Percentiles rank a stretch among this genome's conserved stretches.
Conservation (phyloP, 805 yeast genomes). For the Wilhelminamyces savonicus region DNA sequence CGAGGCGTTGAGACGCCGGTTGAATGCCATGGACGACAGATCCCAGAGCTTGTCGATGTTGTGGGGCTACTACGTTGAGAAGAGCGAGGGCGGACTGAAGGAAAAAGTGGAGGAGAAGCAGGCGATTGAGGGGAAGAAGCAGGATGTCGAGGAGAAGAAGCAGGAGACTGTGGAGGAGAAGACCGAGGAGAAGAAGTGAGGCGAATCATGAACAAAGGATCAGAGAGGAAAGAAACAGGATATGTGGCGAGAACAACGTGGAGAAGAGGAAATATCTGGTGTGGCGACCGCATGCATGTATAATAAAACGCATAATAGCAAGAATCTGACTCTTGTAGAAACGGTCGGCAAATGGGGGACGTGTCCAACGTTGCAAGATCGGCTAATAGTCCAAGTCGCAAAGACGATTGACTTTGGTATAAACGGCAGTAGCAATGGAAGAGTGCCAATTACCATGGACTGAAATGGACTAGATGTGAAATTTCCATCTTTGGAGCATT, state of each 20-base stretch:
- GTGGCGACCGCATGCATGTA: slow-evolving; percentile 1
- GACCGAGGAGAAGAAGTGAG: slow-evolving; percentile 2
- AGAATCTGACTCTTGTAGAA: background rate
- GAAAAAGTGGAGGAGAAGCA: background rate
- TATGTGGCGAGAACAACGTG: slow-evolving; percentile 1
- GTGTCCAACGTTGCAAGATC: too few species aligned
- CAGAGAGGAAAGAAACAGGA: background rate
- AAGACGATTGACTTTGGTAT: too few species aligned
- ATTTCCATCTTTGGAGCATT: too few species aligned
- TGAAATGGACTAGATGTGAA: too few species aligned
- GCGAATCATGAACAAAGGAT: background rate
- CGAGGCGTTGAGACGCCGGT: slow-evolving; percentile 81
- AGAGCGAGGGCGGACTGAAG: background rate
- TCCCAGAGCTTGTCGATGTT: slow-evolving; percentile 22
- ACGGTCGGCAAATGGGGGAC: background rate
- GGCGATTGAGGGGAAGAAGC: too few species aligned
- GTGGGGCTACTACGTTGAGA: slow-evolving; percentile 28
- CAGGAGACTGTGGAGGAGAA: slow-evolving; percentile 6
- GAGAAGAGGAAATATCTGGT: slow-evolving; percentile 1
- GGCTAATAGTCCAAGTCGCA: too few species aligned
- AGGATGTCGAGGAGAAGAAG: too few species aligned
- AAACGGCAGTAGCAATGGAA: too few species aligned
- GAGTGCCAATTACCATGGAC: too few species aligned
- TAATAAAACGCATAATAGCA: slow-evolving; percentile 1
- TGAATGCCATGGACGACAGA: slow-evolving; percentile 38